Base-by-base conservation (phyloP, 2,329 filamentous ascomycete species). In the Ophiostoma piceae region DNA sequence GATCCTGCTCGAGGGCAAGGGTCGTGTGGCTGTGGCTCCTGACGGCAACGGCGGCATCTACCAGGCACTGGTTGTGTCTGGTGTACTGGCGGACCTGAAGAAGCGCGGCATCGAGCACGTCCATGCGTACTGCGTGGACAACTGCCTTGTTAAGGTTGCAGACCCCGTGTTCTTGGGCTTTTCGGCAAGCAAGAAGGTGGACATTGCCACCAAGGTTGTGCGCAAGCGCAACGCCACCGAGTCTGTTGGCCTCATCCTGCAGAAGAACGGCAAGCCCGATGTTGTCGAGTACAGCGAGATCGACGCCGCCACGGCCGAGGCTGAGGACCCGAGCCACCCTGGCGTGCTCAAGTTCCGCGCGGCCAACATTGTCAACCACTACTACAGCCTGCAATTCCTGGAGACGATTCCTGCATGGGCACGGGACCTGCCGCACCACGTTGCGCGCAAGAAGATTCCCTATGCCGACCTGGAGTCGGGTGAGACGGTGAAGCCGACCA, bases 251-350 rank as follows among this genome's bases (percentile, higher is more conserved):
- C 85, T 99, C 72, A 98, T 99, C 76, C 82, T 99, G 70, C 89
- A 91, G 77, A 97, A 96, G 87, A 96, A 98, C 79, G 94, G 94
- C 80, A 93, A 91, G 82, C 95, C 95, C 54, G 95, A 96, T 77
- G 95, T 99, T 3, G 94, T 99, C 69, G 95, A 99, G 83, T 99
- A 99, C 85, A 97, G 93, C 6, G 95, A 99, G 83, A 98, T 99
- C 75, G 91, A 96, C 83, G 82, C 87, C 74, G 90, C 88, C 73
- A 95, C 92, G n/a, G 91, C 94, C 71, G 92, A 96, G 81, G 94
- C 94, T 74, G 87, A 90, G 78, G 95, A 99, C 78, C 81, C 90
- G 69, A 91, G 91, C 80, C 89, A 97, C 76, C 84, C 87, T 2
- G 89, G 87, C 71, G 84, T 97, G 69, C 89, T 99, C 78, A 96